These are phyloP conservation scores for Parachaetomium inaequale DNA, from an alignment of 495 filamentous ascomycete species.

Conservation along the genomic window DNA sequence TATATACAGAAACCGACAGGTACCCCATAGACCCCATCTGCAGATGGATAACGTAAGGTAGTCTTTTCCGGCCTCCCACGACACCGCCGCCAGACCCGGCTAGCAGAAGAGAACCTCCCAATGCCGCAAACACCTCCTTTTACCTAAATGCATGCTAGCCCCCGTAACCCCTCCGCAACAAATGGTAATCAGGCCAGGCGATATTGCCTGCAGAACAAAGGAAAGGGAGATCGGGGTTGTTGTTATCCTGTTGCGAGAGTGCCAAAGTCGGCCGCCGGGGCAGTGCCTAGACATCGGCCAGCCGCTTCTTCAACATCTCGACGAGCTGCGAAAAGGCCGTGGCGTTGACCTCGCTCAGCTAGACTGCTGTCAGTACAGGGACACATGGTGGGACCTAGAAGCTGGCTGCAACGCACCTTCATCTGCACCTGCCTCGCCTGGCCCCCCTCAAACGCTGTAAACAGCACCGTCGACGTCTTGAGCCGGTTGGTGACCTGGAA, in stretches of 20 bases:
- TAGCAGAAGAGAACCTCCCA: not conserved
- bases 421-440: conserved; percentile 59
- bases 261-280: not conserved
- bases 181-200: not conserved
- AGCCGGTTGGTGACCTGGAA: conserved; percentile 65
- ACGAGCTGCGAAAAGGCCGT: conserved; percentile 41
- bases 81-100: conserved; percentile 1
- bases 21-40: not conserved
- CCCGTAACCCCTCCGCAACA: not conserved
- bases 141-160: conserved; percentile 10
- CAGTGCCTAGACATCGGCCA: conserved; percentile 27
- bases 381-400: not conserved
- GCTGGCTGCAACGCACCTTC: conserved; percentile 54
- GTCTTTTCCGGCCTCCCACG: not conserved
- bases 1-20: conserved; percentile 13
- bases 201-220: not conserved
- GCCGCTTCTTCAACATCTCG: conserved; percentile 39
- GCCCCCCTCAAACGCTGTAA: conserved; percentile 58
- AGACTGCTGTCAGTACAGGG: conserved; percentile 1
- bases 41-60: not conserved
- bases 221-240: not conserved
- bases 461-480: conserved; percentile 52
- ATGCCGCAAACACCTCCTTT: not conserved
- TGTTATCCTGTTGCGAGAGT: not conserved
- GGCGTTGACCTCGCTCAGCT: conserved; percentile 47